Evolutionary conservation across 352 stramenopile genomes (phyloP).

Genomic region (Saprolegnia diclina): DNA sequence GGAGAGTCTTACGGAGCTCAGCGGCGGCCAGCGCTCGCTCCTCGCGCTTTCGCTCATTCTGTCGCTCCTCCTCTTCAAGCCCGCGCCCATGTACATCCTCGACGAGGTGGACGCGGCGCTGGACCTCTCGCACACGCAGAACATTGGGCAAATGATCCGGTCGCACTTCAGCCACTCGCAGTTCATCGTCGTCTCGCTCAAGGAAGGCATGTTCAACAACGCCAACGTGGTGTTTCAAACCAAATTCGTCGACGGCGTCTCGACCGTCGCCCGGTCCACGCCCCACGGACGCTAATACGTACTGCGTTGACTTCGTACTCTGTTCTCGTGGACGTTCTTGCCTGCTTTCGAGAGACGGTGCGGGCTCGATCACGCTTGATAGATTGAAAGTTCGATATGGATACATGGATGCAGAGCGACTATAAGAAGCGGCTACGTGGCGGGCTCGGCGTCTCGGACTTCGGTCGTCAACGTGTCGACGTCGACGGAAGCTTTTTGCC

Average conservation of each 20-base stretch:
- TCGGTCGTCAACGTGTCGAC: neutral
- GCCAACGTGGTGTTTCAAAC: slow-evolving; percentile 99
- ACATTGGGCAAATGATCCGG: slow-evolving; percentile 99
- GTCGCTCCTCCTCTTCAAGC: slow-evolving; percentile 98
- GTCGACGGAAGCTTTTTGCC: slow-evolving; percentile 28
- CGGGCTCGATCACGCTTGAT: too few species aligned
- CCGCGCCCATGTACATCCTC: slow-evolving; percentile 99
- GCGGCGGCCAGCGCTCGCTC: slow-evolving; percentile 98
- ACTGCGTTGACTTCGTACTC: neutral
- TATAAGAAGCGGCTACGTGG: neutral
- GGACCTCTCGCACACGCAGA: slow-evolving; percentile 99
- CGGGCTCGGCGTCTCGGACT: slow-evolving; percentile 27
- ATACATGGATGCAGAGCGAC: slow-evolving; percentile 15
- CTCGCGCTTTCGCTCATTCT: slow-evolving; percentile 98
- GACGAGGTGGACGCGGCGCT: slow-evolving; percentile 99
- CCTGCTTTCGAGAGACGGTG: too few species aligned
- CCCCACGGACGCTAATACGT: slow-evolving; percentile 28
- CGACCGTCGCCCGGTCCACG: slow-evolving; percentile 95
- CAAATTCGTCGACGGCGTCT: slow-evolving; percentile 99
- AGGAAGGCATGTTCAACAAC: slow-evolving; percentile 99
- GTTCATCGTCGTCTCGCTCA: slow-evolving; percentile 99
- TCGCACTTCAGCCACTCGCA: slow-evolving; percentile 99
- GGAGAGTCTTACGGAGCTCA: slow-evolving; percentile 98
- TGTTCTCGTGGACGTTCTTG: neutral
- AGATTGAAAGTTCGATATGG: neutral